Evolutionary conservation across 2,329 filamentous ascomycete species (phyloP).

Genomic region (Camillea tinctor): DNA sequence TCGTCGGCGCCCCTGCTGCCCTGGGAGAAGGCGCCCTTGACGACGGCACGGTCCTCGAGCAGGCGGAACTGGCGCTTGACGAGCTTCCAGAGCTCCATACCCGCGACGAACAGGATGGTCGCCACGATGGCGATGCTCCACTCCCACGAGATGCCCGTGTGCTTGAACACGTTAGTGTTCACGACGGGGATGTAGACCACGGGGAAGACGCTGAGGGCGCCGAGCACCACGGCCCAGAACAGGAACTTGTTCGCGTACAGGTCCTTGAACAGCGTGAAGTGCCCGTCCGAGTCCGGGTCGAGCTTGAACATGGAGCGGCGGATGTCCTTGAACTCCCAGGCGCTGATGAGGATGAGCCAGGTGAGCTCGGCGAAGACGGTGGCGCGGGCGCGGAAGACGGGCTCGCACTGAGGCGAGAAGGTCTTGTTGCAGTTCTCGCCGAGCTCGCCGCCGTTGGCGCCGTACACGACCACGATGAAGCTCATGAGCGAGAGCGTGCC

Average conservation of each 20-base stretch:
- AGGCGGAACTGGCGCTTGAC: conserved; percentile 57
- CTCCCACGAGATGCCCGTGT: conserved; percentile 70
- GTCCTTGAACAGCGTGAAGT: conserved; percentile 58
- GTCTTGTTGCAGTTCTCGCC: conserved; percentile 62
- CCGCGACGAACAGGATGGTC: conserved; percentile 62
- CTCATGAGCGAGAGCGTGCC: conserved; percentile 64
- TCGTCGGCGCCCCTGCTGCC: conserved; percentile 41
- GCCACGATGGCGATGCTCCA: conserved; percentile 68
- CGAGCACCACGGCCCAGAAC: conserved; percentile 64
- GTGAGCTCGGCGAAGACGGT: conserved; percentile 73
- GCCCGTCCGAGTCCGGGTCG: conserved; percentile 49
- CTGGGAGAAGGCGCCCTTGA: conserved; percentile 51
- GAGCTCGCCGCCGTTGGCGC: conserved; percentile 53
- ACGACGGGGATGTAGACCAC: conserved; percentile 72
- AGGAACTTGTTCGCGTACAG: conserved; percentile 69
- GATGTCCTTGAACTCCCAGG: conserved; percentile 76
- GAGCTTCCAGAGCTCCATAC: conserved; percentile 72
- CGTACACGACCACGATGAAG: conserved; percentile 65
- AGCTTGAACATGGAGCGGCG: conserved; percentile 70
- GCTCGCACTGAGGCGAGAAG: conserved; percentile 54
- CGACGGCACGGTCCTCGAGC: conserved; percentile 51
- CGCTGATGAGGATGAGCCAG: conserved; percentile 70
- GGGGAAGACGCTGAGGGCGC: conserved; percentile 62
- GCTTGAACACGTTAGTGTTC: conserved; percentile 71
- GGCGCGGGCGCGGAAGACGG: conserved; percentile 68